phyloP scores from a whole-genome alignment of 208 protist species.

The Acanthamoeba lenticulata region DNA sequence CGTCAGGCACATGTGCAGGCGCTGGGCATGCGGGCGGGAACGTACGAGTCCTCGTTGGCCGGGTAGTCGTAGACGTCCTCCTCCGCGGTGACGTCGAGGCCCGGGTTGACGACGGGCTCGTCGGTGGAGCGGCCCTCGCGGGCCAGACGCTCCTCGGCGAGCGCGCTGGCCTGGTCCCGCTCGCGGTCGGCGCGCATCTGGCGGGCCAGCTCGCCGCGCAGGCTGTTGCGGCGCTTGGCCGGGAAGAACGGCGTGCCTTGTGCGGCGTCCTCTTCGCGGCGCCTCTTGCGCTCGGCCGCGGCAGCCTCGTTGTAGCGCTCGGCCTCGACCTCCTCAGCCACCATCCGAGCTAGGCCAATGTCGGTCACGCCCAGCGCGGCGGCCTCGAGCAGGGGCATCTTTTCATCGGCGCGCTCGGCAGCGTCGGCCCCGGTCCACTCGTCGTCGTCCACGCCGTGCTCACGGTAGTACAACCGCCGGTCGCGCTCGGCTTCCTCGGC shows the following conservation, averaged over 20 bases:
- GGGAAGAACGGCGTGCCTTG: neutral
- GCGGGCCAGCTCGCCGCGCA: neutral
- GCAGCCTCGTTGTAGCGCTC: neutral
- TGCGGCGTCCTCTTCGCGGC: neutral
- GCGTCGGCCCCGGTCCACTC: neutral
- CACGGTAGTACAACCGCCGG: neutral
- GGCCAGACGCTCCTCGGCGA: neutral
- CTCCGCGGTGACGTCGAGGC: neutral
- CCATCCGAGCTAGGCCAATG: neutral
- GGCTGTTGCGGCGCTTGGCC: neutral
- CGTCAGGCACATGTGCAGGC: neutral
- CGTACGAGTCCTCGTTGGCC: neutral
- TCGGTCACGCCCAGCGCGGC: neutral
- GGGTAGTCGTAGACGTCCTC: constrained; percentile 2
- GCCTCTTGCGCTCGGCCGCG: neutral
- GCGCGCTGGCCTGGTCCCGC: neutral
- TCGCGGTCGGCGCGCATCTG: neutral
- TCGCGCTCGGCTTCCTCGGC: neutral
- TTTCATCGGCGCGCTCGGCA: neutral
- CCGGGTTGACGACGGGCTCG: neutral
- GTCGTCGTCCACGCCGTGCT: neutral
- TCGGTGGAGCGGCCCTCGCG: neutral
- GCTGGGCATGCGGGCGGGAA: neutral
- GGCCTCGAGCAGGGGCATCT: neutral
- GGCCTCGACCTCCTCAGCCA: constrained; percentile 1